These are phyloP conservation scores for Chenopodium berlandieri DNA, from an alignment of 148 eudicot species.

Conservation along the genomic window DNA sequence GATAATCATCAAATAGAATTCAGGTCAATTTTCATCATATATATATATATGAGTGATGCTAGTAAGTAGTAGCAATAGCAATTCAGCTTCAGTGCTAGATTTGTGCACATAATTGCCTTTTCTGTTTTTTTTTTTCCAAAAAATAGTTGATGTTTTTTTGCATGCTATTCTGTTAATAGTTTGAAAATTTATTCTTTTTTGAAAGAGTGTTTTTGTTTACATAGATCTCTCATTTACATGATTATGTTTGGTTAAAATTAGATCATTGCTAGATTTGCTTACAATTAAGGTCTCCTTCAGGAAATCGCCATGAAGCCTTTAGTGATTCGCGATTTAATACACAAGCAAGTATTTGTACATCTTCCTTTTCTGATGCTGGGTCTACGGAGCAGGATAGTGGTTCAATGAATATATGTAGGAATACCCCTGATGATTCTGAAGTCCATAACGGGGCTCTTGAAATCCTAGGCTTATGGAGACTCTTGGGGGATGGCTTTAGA, in stretches of 20 bases:
- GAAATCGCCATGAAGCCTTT: constrained; percentile 50
- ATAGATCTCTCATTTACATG: neutral
- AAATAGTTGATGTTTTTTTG: neutral
- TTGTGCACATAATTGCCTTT: neutral
- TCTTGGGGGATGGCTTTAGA: constrained; percentile 87
- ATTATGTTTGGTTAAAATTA: neutral
- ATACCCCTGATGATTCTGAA: constrained; percentile 47
- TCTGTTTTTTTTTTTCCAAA: neutral
- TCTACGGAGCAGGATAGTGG: constrained; percentile 58
- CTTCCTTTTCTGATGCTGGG: constrained; percentile 56
- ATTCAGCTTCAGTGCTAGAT: neutral
- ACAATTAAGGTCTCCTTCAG: constrained; percentile 33
- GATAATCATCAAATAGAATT: neutral
- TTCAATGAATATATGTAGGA: constrained; percentile 34
- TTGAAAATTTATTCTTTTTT: neutral
- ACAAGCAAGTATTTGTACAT: constrained; percentile 43
- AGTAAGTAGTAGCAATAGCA: neutral
- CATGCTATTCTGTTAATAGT: neutral
- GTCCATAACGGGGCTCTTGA: constrained; percentile 64
- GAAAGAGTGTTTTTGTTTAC: neutral
- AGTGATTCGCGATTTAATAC: constrained; percentile 56
- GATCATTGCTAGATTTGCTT: constrained; percentile 3
- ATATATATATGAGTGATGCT: neutral
- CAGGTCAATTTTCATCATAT: neutral
- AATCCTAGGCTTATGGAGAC: constrained; percentile 62